Base-by-base conservation (phyloP, 2,329 filamentous ascomycete genomes). In the Claviceps cyperi region DNA sequence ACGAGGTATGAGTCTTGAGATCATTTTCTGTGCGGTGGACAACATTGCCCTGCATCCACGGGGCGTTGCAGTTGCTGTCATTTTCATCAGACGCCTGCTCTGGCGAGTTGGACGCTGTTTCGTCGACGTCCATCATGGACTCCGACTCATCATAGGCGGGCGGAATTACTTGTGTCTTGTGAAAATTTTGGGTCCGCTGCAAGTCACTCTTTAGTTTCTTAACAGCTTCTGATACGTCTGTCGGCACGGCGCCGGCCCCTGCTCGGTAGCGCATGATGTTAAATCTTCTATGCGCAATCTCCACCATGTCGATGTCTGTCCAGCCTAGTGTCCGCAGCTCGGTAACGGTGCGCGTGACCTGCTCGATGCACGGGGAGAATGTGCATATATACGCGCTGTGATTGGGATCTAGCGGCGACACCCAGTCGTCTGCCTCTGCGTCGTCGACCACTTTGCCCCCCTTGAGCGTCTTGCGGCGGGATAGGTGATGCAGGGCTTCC, bases 291-390 rank as follows among this genome's bases (percentile, higher is more conserved):
- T 95, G 83, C 11, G 80, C 73, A 11, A 98, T 78, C 66, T 96
- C 92, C 1, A 94, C 86, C 86, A 95, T 96, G 57, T 86, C 81
- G 55, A 97, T 94, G 51, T 91, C 84, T 9, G 89, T 77, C 92
- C 92, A 98, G 49, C 87, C 88, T 6, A 89, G 71, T 38, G 81
- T 77, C 49, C 91, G 83, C 66, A 98, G 76, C 13, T 80, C 78
- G 11, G 86, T 83, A 49, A 95, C 82, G 0, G 92, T 97, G 50
- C 82, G 80, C 49, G 85, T 88, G 21, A 94, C 91, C 69, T 98
- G 92, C 67, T 98, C 92, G 56, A 98, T 94, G 66, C 92, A 98
- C 0, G 92, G 92, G 1, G 86, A 94, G 69, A 98, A 98, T 0
- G 89, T 94, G 70, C 92, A 98, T 50, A 98, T 77, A 61, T 92